These are phyloP conservation scores for Aspergillus wentii DNA, from an alignment of 495 filamentous ascomycete genomes.

Conservation along the genomic window DNA sequence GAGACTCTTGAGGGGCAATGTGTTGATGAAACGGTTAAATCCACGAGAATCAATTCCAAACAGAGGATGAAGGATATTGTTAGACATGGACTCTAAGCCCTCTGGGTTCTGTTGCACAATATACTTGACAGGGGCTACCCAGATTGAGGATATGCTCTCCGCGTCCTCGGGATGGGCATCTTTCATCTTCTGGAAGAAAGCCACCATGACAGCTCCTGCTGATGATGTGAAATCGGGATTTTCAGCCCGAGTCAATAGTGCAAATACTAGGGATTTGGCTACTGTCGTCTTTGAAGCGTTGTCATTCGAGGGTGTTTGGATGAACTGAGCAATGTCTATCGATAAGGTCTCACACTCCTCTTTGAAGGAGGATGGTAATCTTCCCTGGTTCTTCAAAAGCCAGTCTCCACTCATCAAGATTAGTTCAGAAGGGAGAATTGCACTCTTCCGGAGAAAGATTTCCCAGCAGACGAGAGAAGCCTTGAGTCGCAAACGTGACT, in stretches of 20 bases:
- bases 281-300: constrained; percentile 11
- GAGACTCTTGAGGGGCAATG: constrained; percentile 34
- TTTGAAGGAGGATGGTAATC: constrained; percentile 26
- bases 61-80: constrained; percentile 67
- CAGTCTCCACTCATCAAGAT: constrained; percentile 26
- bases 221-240: constrained; percentile 57
- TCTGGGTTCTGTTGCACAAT: constrained; percentile 42
- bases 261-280: constrained; percentile 28
- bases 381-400: constrained; percentile 24
- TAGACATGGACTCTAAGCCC: constrained; percentile 60
- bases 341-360: constrained; percentile 26
- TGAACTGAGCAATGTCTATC: constrained; percentile 12
- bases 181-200: constrained; percentile 46
- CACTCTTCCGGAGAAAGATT: constrained; percentile 34
- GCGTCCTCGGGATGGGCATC: constrained; percentile 9
- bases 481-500: constrained; percentile 36
- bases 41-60: constrained; percentile 55
- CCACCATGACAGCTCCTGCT: constrained; percentile 59
- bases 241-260: constrained; percentile 32
- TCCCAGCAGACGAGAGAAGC: constrained; percentile 38
- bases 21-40: constrained; percentile 53
- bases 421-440: constrained; percentile 24
- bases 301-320: constrained; percentile 6
- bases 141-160: constrained; percentile 19
- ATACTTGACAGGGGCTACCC: constrained; percentile 33